Percentiles rank a stretch among this genome's conserved stretches.
These are phyloP conservation scores for Stemphylium vesicarium DNA, from an alignment of 2,329 filamentous ascomycete genomes.

Conservation along the genomic window DNA sequence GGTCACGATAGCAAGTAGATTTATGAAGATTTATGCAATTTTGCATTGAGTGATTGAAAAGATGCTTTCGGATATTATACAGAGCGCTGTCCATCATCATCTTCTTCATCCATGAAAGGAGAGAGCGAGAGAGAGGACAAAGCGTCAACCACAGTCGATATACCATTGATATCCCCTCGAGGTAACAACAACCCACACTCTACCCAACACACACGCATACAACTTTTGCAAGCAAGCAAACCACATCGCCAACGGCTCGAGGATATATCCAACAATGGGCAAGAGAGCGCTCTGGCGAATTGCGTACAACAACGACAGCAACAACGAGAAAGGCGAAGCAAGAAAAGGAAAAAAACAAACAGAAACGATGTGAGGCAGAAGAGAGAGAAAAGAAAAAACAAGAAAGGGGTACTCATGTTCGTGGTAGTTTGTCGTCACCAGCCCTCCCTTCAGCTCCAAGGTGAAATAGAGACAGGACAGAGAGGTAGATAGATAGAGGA, in stretches of 20 bases:
- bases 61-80: too few relatives aligned
- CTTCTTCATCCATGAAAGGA: too few relatives aligned
- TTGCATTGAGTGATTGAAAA: too few relatives aligned
- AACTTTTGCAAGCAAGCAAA: background rate
- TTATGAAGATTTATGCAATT: too few relatives aligned
- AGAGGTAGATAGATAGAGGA: background rate
- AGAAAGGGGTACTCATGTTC: constrained; percentile 25
- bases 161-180: too few relatives aligned
- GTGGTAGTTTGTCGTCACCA: constrained; percentile 21
- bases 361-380: constrained; percentile 9
- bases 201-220: background rate
- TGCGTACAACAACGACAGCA: background rate
- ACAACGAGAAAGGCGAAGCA: background rate
- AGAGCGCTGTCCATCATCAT: too few relatives aligned
- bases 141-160: too few relatives aligned
- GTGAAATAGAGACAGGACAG: constrained; percentile 3
- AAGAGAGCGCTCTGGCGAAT: background rate
- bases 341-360: background rate
- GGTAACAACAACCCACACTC: too few relatives aligned
- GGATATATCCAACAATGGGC: constrained; percentile 3
- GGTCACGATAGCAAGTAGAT: too few relatives aligned
- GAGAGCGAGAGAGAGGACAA: too few relatives aligned
- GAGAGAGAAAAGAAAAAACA: background rate
- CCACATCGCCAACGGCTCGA: background rate
- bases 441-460: constrained; percentile 7